These are phyloP conservation scores for Penicillium samsonianum DNA, from an alignment of 495 filamentous ascomycete species.

Conservation along the genomic window DNA sequence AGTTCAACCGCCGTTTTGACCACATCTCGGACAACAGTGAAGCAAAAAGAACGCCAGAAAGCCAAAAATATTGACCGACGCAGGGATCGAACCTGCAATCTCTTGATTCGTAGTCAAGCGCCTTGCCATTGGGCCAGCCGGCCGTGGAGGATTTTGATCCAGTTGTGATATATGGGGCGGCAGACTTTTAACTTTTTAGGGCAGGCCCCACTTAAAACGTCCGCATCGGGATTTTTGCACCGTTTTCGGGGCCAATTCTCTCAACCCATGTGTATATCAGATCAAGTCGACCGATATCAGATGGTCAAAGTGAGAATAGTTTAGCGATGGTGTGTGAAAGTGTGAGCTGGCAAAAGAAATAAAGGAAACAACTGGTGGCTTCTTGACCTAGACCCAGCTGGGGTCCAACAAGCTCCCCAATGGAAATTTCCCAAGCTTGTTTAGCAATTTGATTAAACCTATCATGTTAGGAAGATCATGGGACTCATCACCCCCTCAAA, in stretches of 20 bases:
- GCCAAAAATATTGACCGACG: conserved; percentile 41
- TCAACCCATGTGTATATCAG: not conserved
- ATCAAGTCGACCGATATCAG: not conserved
- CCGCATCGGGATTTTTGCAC: not conserved
- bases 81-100: conserved; percentile 55
- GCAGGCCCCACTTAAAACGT: not conserved
- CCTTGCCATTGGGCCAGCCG: conserved; percentile 69
- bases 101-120: conserved; percentile 73
- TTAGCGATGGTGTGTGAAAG: too few species aligned
- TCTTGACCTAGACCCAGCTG: too few species aligned
- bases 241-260: not conserved
- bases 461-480: too few species aligned
- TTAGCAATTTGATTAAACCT: too few species aligned
- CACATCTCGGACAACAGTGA: not conserved
- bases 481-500: too few species aligned
- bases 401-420: too few species aligned
- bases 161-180: not conserved
- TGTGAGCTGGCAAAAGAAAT: too few species aligned
- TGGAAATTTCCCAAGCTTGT: too few species aligned
- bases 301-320: too few species aligned
- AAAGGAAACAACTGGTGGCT: too few species aligned
- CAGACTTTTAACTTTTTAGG: not conserved
- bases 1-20: not conserved
- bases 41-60: not conserved
- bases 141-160: conserved; percentile 8